phyloP scores from a whole-genome alignment of 371 early-diverging fungal species.

The Mycotypha africana region DNA sequence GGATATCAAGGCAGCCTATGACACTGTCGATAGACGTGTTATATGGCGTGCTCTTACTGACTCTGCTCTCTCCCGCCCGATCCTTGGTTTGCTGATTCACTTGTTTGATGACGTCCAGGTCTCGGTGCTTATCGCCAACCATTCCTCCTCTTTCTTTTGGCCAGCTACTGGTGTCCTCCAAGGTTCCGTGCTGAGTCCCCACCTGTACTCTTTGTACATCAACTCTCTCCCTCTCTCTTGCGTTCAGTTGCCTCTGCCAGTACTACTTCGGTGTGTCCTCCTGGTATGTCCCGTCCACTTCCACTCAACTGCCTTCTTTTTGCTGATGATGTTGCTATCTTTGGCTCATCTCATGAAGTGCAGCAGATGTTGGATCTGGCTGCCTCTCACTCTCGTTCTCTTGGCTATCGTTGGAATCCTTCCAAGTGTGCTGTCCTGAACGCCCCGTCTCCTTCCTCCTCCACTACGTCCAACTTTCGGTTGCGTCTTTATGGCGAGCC shows the following conservation, averaged over 20 bases:
- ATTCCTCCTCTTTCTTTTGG: neutral
- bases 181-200: conserved; percentile 20
- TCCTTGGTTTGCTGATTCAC: conserved; percentile 1
- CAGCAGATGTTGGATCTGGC: conserved; percentile 6
- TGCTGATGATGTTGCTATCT: conserved; percentile 26
- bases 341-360: conserved; percentile 10
- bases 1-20: conserved; percentile 30
- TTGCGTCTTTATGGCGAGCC: conserved; percentile 6
- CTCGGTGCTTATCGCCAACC: neutral
- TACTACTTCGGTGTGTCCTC: neutral
- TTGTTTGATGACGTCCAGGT: conserved; percentile 5
- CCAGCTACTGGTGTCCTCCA: conserved; percentile 18
- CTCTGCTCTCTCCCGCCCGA: neutral
- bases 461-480: neutral
- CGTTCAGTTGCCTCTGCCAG: neutral
- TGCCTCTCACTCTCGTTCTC: conserved; percentile 7
- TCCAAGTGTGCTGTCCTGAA: conserved; percentile 20
- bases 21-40: conserved; percentile 16
- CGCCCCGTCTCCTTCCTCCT: neutral
- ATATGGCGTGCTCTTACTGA: conserved; percentile 10
- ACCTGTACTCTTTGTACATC: conserved; percentile 18
- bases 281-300: neutral
- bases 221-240: conserved; percentile 12
- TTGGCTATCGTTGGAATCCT: conserved; percentile 27
- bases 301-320: conserved; percentile 10